phyloP scores from a whole-genome alignment of 768 basidiomycete genomes.

The Boletus vinaceobasis region DNA sequence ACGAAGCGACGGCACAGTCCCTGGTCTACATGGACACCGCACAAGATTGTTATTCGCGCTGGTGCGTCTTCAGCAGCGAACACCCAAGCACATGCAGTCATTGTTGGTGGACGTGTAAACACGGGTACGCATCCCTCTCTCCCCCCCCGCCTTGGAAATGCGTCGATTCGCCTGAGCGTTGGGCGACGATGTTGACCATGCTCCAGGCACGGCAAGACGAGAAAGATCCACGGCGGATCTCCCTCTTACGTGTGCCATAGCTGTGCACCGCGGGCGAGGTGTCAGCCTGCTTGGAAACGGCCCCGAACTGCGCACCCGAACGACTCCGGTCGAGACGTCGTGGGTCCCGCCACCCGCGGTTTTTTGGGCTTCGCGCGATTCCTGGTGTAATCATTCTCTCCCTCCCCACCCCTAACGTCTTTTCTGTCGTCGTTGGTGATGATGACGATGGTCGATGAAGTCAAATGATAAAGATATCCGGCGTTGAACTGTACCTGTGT shows the following conservation, averaged over 20 bases:
- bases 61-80: constrained; percentile 29
- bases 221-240: constrained; percentile 30
- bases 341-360: constrained; percentile 1
- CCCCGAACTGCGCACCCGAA: constrained; percentile 14
- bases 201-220: constrained; percentile 29
- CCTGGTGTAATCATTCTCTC: constrained; percentile 7
- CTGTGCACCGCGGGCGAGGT: constrained; percentile 20
- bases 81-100: constrained; percentile 22
- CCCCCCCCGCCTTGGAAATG: not conserved
- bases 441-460: not conserved
- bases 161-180: not conserved
- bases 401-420: not conserved
- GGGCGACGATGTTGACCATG: not conserved
- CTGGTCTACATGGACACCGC: constrained; percentile 28
- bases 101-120: constrained; percentile 31
- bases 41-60: constrained; percentile 31
- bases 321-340: not conserved
- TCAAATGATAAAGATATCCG: not conserved
- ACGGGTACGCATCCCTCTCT: constrained; percentile 14
- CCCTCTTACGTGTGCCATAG: constrained; percentile 28
- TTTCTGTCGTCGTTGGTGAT: no score
- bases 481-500: not conserved
- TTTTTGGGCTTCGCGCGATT: constrained; percentile 8
- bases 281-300: constrained; percentile 21
- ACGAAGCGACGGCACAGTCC: constrained; percentile 3